Evolutionary conservation across 2,329 filamentous ascomycete species (phyloP), one percentile per base, ranked within the genome.

Genomic region (Metarhizium brunneum): DNA sequence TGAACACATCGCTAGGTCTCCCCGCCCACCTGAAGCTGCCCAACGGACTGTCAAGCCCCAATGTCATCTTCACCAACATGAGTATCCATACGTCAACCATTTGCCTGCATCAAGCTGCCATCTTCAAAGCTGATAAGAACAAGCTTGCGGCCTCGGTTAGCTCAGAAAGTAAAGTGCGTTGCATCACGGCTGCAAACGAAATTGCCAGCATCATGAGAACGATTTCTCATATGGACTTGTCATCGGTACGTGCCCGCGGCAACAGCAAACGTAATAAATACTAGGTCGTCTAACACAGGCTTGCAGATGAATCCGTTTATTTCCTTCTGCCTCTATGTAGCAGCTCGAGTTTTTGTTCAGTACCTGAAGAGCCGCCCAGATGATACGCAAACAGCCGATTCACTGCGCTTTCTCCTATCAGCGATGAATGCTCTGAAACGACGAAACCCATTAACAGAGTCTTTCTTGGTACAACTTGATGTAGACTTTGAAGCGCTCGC

Each of bases 81-180:
- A 91, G 89, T 66, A 90, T 99, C 36, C 92, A 97, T 68, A 96
- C 94, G 0, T 95, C 92, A 1, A 91, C 90, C 1, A 97, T 99
- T 54, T 97, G 92, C 69, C 76, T 99, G n/a, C 94, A 99, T 66
- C 94, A 99, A 73, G 94, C 92, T 2, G 94, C 94, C 30, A 97
- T 99, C 20, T 96, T 92, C 79, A 97, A 96, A 68, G 91, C 92
- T 0, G 92, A 97, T 64, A 94, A 91, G 72, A 87, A 96, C 69
- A 82, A 84, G 54, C 75, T 96, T 58, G 85, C 90, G 0, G 75
- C 81, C 1, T 85, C 87, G 18, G 86, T 96, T 50, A 86, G 88
- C 60, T 84, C 88, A 1, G 92, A 97, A 67, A 96, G 92, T 69
- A 96, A 96, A 69, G 83, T 94, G 14, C 83, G 94, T 58, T 97